Conservation (phyloP, 352 stramenopile genomes). For the Blastocystis sp. region DNA sequence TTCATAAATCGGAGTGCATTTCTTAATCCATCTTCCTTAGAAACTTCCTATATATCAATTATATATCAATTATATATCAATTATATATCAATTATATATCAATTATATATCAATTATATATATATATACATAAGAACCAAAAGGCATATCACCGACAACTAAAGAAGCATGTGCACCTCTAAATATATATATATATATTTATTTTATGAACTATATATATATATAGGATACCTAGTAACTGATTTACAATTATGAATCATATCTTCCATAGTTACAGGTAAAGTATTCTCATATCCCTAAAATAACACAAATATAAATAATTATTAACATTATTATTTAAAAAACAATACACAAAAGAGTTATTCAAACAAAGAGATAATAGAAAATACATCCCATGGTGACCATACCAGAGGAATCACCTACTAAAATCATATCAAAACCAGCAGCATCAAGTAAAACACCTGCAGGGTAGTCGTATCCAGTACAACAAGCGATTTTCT, state of each 20-base stretch:
- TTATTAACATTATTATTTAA: not conserved
- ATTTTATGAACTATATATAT: not conserved
- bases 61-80: no score
- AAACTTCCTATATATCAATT: conserved; percentile 40
- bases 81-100: no score
- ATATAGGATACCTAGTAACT: conserved; percentile 59
- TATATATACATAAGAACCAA: conserved; percentile 75
- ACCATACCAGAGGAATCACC: conserved; percentile 95
- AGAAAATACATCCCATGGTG: conserved; percentile 75
- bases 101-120: no score
- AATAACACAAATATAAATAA: not conserved
- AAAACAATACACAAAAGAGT: conserved; percentile 11
- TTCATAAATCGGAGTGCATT: conserved; percentile 83
- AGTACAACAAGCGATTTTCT: conserved; percentile 96
- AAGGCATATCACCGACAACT: conserved; percentile 90
- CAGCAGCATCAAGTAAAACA: conserved; percentile 64
- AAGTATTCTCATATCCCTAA: conserved; percentile 46
- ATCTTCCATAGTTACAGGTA: conserved; percentile 81
- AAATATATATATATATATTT: conserved; percentile 38
- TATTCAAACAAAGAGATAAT: conserved; percentile 46
- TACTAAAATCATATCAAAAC: conserved; percentile 79
- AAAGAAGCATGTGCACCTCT: conserved; percentile 58
- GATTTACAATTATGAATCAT: conserved; percentile 91
- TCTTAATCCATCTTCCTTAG: conserved; percentile 64
- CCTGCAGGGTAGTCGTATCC: conserved; percentile 79